A percentile compares a stretch with the other conserved stretches of the same genome.
Conservation (phyloP, 2,329 filamentous ascomycete genomes). For the Aureobasidium uvarum region DNA sequence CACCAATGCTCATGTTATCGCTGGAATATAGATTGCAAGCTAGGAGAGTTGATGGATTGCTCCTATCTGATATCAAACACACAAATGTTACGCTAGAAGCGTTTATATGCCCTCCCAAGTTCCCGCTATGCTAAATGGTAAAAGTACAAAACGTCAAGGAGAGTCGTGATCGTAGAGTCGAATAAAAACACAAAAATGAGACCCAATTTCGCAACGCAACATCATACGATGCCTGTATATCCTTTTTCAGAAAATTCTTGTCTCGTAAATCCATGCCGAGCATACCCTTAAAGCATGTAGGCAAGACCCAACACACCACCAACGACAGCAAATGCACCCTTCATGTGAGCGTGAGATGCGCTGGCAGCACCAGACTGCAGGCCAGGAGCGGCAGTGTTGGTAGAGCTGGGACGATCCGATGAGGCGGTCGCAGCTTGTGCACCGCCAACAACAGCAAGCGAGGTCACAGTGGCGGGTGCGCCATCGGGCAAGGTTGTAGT, state of each 20-base stretch:
- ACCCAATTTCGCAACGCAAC: background rate
- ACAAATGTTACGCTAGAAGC: conserved; percentile 4
- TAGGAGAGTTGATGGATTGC: background rate
- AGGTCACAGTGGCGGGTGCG: conserved; percentile 44
- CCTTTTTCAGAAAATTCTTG: conserved; percentile 11
- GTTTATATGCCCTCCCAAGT: conserved; percentile 10
- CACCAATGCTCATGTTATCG: background rate
- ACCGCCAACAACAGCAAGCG: conserved; percentile 44
- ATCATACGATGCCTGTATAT: conserved; percentile 3
- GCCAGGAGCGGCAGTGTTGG: conserved; percentile 34
- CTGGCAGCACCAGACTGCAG: conserved; percentile 43
- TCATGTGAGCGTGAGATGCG: conserved; percentile 32
- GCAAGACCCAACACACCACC: conserved; percentile 39
- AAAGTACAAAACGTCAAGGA: conserved; percentile 28
- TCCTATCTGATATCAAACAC: background rate
- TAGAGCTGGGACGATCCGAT: conserved; percentile 6
- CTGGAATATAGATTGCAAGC: background rate
- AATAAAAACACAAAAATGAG: conserved; percentile 11
- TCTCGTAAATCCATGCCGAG: background rate
- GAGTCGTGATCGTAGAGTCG: conserved; percentile 29
- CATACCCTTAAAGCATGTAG: conserved; percentile 36
- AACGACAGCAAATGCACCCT: conserved; percentile 36
- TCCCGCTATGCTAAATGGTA: conserved; percentile 29
- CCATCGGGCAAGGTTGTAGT: conserved; percentile 41
- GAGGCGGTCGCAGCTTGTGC: conserved; percentile 28